phyloP scores from a whole-genome alignment of 371 early-diverging fungal genomes.

The Actinomortierella ambigua region DNA sequence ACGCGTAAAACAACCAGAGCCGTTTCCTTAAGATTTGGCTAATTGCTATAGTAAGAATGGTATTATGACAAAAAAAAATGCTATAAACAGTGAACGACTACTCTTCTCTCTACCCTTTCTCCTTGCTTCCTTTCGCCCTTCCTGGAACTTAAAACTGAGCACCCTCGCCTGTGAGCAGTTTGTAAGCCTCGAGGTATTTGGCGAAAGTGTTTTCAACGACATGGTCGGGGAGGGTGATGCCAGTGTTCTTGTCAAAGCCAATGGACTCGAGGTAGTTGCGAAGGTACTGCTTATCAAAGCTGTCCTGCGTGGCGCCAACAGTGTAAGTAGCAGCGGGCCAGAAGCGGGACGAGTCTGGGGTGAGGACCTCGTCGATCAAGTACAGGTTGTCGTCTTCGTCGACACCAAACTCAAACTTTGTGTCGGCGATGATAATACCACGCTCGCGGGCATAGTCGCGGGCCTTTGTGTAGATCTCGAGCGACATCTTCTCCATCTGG shows the following conservation, averaged over 20 bases:
- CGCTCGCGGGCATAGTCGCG: constrained; percentile 80
- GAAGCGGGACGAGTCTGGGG: constrained; percentile 98
- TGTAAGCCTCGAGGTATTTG: constrained; percentile 91
- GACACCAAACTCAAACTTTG: constrained; percentile 98
- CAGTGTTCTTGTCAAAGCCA: constrained; percentile 86
- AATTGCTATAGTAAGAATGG: no score
- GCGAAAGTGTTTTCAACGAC: constrained; percentile 84
- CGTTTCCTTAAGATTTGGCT: no score
- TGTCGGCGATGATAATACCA: constrained; percentile 98
- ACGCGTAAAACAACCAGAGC: no score
- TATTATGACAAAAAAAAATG: no score
- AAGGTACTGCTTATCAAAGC: constrained; percentile 96
- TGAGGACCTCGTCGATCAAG: constrained; percentile 95
- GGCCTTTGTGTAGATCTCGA: constrained; percentile 74
- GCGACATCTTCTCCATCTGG: constrained; percentile 62
- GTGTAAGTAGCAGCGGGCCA: constrained; percentile 89
- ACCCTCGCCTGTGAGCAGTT: constrained; percentile 81
- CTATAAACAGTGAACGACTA: no score
- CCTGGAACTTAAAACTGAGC: constrained; percentile 57
- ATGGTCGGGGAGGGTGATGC: constrained; percentile 82
- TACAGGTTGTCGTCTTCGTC: constrained; percentile 80
- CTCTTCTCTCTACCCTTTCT: no score
- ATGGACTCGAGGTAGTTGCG: constrained; percentile 92
- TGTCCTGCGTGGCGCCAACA: constrained; percentile 85
- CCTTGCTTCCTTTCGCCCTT: no score